A percentile compares a stretch with the other conserved stretches of the same genome.
Evolutionary conservation across 208 protist species (phyloP).

Genomic region (Angomonas ambiguus): DNA sequence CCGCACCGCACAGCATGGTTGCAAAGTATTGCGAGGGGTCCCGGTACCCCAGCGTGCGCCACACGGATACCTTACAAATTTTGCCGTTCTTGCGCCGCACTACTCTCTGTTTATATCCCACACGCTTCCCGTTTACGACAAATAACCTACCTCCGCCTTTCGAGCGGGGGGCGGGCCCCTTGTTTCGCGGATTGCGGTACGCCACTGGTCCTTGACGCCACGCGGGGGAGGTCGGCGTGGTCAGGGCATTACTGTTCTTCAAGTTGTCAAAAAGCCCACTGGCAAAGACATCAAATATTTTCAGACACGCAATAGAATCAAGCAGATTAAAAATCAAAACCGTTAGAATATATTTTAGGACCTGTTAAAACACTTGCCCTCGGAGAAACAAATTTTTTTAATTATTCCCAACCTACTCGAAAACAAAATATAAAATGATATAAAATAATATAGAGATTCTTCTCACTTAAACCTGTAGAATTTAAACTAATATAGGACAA

Average conservation of each 20-base stretch:
- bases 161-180: no score
- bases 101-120: not conserved
- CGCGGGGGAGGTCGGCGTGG: no score
- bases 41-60: no score
- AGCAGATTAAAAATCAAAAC: conserved; percentile 27
- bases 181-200: no score
- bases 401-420: not conserved
- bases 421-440: not conserved
- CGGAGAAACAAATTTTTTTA: not conserved
- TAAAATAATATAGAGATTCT: no score
- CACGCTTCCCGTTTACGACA: not conserved
- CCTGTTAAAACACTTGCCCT: no score
- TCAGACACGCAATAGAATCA: conserved; percentile 68
- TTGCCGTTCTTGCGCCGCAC: not conserved
- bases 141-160: no score
- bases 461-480: no score
- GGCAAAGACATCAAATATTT: conserved; percentile 66
- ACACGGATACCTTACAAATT: not conserved
- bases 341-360: not conserved
- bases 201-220: no score
- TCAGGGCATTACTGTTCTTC: conserved; percentile 79
- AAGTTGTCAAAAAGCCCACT: conserved; percentile 70
- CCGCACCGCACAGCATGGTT: not conserved
- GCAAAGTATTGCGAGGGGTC: no score
- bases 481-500: no score